Conservation (phyloP, 2,329 filamentous ascomycete genomes). For the Pseudogymnoascus sp. region DNA sequence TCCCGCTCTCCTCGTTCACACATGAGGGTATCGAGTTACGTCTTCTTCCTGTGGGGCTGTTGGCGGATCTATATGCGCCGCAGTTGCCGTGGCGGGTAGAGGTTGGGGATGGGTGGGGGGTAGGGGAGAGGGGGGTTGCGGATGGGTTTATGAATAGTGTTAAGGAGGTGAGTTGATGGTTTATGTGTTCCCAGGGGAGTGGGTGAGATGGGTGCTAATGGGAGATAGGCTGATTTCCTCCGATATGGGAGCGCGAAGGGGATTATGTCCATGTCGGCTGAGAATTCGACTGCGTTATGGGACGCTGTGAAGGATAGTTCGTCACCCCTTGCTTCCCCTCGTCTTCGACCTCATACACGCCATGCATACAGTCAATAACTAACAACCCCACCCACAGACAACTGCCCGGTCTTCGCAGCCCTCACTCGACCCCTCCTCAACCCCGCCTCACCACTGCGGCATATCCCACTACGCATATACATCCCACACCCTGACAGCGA, state of each 20-base stretch:
- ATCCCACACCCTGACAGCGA: slow-evolving; percentile 29
- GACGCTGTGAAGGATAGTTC: slow-evolving; percentile 51
- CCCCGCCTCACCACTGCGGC: slow-evolving; percentile 62
- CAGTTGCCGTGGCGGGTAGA: slow-evolving; percentile 53
- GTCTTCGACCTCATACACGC: background rate
- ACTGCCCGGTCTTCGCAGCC: slow-evolving; percentile 61
- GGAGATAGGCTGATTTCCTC: slow-evolving; percentile 45
- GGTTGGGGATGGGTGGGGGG: slow-evolving; percentile 48
- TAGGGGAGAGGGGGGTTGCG: slow-evolving; percentile 30
- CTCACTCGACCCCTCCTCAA: slow-evolving; percentile 73
- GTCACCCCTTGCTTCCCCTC: slow-evolving; percentile 18
- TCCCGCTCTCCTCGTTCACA: slow-evolving; percentile 45
- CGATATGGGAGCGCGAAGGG: slow-evolving; percentile 62
- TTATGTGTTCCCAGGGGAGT: background rate
- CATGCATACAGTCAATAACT: background rate
- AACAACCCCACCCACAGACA: slow-evolving; percentile 41
- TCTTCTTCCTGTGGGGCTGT: slow-evolving; percentile 59
- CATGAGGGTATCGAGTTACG: slow-evolving; percentile 61
- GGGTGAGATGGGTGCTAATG: background rate
- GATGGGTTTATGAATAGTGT: slow-evolving; percentile 62
- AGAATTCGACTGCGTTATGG: slow-evolving; percentile 60
- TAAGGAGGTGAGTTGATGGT: slow-evolving; percentile 42
- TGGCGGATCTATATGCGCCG: slow-evolving; percentile 55
- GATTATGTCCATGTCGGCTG: slow-evolving; percentile 62
- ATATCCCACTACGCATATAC: slow-evolving; percentile 71